phyloP scores from a whole-genome alignment of 1,284 basidiomycete species.

The Fomitopsis betulina region DNA sequence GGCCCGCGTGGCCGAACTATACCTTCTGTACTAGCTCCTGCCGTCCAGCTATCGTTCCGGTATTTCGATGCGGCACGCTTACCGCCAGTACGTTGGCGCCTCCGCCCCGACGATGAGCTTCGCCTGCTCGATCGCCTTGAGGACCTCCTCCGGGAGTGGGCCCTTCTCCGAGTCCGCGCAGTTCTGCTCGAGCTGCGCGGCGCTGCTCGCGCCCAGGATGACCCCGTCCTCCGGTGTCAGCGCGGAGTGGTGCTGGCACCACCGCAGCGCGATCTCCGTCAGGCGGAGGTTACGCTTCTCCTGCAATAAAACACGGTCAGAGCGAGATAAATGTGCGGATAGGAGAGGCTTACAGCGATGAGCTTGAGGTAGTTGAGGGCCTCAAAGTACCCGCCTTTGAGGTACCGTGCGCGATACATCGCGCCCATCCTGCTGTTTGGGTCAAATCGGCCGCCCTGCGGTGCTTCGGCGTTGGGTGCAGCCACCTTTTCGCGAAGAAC shows the following conservation, averaged over 20 bases:
- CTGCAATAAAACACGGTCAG: constrained; percentile 15
- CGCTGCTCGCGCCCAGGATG: constrained; percentile 36
- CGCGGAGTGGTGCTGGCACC: constrained; percentile 42
- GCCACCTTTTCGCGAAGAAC: constrained; percentile 42
- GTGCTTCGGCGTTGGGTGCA: constrained; percentile 25
- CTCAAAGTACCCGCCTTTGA: constrained; percentile 40
- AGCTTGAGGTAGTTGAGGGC: constrained; percentile 39
- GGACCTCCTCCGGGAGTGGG: constrained; percentile 45
- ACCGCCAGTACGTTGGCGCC: constrained; percentile 49
- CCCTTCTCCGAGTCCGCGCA: constrained; percentile 40
- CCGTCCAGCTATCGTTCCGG: no score
- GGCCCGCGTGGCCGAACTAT: no score
- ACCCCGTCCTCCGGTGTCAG: constrained; percentile 37
- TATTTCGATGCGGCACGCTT: constrained; percentile 3
- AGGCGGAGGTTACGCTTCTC: constrained; percentile 36
- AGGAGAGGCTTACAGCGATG: constrained; percentile 23
- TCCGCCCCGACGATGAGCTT: constrained; percentile 38
- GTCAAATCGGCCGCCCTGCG: constrained; percentile 32
- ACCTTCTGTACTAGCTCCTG: no score
- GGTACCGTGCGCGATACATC: constrained; percentile 40
- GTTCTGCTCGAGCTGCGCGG: constrained; percentile 35
- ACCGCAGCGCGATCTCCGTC: constrained; percentile 41
- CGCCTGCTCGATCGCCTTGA: constrained; percentile 48
- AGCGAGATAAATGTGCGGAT: background rate
- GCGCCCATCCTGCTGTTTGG: constrained; percentile 26